Conservation (phyloP, 2,329 filamentous ascomycete genomes). For the Talaromyces atroroseus region DNA sequence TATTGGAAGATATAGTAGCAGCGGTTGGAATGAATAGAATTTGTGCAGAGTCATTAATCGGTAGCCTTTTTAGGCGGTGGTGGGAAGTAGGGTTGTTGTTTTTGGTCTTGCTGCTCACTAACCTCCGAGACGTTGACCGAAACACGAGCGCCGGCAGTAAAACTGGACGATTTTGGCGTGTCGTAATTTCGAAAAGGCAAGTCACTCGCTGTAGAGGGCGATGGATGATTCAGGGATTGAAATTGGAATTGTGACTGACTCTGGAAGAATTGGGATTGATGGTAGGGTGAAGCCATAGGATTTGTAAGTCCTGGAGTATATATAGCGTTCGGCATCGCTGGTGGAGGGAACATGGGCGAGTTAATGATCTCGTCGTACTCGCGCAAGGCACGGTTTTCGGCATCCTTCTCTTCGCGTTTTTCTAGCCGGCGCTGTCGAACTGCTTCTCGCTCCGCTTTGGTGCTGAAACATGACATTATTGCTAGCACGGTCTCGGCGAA, state of each 20-base stretch:
- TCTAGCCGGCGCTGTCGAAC: conserved; percentile 31
- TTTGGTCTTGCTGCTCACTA: conserved; percentile 12
- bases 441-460: conserved; percentile 32
- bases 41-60: conserved; percentile 2
- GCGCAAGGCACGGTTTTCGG: conserved; percentile 27
- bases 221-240: conserved; percentile 7
- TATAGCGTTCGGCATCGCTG: conserved; percentile 23
- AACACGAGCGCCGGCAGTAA: conserved; percentile 1
- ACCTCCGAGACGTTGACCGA: conserved; percentile 3
- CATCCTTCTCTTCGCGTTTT: conserved; percentile 35
- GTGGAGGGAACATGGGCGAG: conserved; percentile 30
- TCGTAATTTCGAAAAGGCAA: conserved; percentile 34
- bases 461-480: conserved; percentile 43
- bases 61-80: conserved; percentile 38
- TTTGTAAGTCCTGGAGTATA: conserved; percentile 14
- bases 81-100: conserved; percentile 37
- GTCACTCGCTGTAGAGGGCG: conserved; percentile 21
- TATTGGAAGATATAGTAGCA: not conserved
- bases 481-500: conserved; percentile 44
- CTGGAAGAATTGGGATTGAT: conserved; percentile 4
- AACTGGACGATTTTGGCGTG: conserved; percentile 7
- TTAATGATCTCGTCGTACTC: conserved; percentile 30
- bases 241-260: conserved; percentile 8
- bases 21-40: not conserved
- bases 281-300: conserved; percentile 1